A percentile compares a stretch with the other conserved stretches of the same genome.
phyloP scores from a whole-genome alignment of 768 basidiomycete species.

The Strobilomyces confusus region DNA sequence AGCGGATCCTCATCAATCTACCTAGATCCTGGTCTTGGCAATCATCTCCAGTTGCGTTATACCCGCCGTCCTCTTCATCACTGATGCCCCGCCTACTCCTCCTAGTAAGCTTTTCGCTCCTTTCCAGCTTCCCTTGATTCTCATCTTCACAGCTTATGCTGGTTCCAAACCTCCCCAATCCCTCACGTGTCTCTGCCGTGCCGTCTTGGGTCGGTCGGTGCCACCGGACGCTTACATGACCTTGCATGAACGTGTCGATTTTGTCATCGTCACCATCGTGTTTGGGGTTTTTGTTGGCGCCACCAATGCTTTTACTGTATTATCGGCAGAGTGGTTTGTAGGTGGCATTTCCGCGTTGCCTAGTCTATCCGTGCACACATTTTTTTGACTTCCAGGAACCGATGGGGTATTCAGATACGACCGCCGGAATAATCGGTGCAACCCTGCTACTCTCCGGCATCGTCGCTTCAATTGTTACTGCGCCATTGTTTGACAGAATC shows the following conservation, averaged over 20 bases:
- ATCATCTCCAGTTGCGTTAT: slow-evolving; percentile 62
- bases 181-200: slow-evolving; percentile 49
- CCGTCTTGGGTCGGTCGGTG: slow-evolving; percentile 45
- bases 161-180: slow-evolving; percentile 58
- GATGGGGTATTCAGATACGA: slow-evolving; percentile 62
- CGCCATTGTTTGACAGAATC: slow-evolving; percentile 80
- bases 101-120: slow-evolving; percentile 51
- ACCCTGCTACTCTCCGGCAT: slow-evolving; percentile 68
- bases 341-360: slow-evolving; percentile 17
- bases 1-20: neutral
- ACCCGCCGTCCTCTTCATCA: slow-evolving; percentile 59
- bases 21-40: slow-evolving; percentile 64
- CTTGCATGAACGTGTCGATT: slow-evolving; percentile 64
- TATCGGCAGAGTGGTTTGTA: slow-evolving; percentile 69
- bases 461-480: slow-evolving; percentile 58
- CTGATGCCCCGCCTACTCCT: slow-evolving; percentile 63
- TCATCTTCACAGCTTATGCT: slow-evolving; percentile 50
- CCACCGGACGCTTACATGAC: slow-evolving; percentile 53
- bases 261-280: slow-evolving; percentile 49
- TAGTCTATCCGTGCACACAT: neutral
- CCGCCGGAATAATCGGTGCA: slow-evolving; percentile 70
- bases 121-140: neutral
- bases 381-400: slow-evolving; percentile 47
- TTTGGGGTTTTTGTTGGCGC: slow-evolving; percentile 67
- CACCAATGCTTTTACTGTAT: slow-evolving; percentile 60